phyloP scores from a whole-genome alignment of 2,329 filamentous ascomycete genomes.

The Colletotrichum sp. region DNA sequence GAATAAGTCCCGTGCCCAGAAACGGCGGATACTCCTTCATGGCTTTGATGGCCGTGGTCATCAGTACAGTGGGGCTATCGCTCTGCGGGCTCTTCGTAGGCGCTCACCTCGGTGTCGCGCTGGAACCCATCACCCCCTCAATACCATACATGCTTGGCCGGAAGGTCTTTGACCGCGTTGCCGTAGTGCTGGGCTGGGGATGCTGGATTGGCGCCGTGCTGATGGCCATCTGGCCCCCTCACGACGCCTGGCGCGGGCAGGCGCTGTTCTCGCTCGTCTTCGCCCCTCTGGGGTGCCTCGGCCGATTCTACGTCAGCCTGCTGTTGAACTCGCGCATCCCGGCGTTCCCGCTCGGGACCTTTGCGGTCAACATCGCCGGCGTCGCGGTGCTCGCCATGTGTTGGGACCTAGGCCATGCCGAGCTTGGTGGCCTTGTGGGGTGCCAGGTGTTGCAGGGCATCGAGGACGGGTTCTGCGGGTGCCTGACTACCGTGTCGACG shows the following conservation, averaged over 20 bases:
- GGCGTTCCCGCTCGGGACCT: slow-evolving; percentile 85
- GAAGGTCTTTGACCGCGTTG: slow-evolving; percentile 65
- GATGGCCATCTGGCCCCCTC: slow-evolving; percentile 74
- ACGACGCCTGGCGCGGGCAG: slow-evolving; percentile 76
- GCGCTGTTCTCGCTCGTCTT: slow-evolving; percentile 82
- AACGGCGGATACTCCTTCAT: slow-evolving; percentile 83
- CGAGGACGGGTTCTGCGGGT: slow-evolving; percentile 72
- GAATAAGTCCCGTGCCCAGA: slow-evolving; percentile 47
- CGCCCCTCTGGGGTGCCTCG: slow-evolving; percentile 78
- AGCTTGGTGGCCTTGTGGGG: slow-evolving; percentile 56
- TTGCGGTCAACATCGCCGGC: slow-evolving; percentile 79
- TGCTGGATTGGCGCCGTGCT: slow-evolving; percentile 81
- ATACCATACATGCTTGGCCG: slow-evolving; percentile 63
- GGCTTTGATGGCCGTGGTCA: slow-evolving; percentile 77
- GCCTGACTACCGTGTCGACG: slow-evolving; percentile 70
- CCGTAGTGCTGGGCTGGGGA: slow-evolving; percentile 70
- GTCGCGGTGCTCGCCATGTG: slow-evolving; percentile 77
- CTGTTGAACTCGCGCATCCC: slow-evolving; percentile 71
- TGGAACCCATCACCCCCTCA: slow-evolving; percentile 64
- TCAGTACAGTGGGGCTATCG: slow-evolving; percentile 74
- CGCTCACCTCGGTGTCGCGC: slow-evolving; percentile 72
- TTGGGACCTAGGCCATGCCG: slow-evolving; percentile 78
- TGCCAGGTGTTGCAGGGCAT: slow-evolving; percentile 73
- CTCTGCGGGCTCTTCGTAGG: slow-evolving; percentile 74
- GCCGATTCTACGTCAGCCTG: slow-evolving; percentile 75